Conservation (phyloP, 2,329 filamentous ascomycete genomes). For the Xylariaceae sp. region DNA sequence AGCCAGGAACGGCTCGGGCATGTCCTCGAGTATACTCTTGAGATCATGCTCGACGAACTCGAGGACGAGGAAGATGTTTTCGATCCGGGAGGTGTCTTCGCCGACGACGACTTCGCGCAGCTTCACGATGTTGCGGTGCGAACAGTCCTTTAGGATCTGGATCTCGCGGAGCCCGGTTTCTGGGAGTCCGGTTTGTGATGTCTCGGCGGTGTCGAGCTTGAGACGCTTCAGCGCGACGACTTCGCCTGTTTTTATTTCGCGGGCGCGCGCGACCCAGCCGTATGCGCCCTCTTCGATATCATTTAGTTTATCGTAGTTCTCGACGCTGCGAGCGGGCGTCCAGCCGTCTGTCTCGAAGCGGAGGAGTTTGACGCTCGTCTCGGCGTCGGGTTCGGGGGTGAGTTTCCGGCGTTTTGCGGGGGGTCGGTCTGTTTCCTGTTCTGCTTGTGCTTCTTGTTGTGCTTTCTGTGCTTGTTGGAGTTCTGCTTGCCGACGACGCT, state of each 20-base stretch:
- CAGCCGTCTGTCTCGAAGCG: slow-evolving; percentile 66
- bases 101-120: slow-evolving; percentile 82
- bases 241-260: slow-evolving; percentile 64
- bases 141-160: slow-evolving; percentile 75
- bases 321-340: slow-evolving; percentile 68
- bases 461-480: slow-evolving; percentile 22
- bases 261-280: slow-evolving; percentile 85
- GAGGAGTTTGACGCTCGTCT: slow-evolving; percentile 51
- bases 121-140: slow-evolving; percentile 75
- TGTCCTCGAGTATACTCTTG: slow-evolving; percentile 85
- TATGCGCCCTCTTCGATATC: slow-evolving; percentile 98
- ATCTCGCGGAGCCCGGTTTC: slow-evolving; percentile 93
- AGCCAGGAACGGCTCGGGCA: slow-evolving; percentile 87
- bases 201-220: slow-evolving; percentile 50
- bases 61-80: slow-evolving; percentile 86
- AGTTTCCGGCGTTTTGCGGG: slow-evolving; percentile 60
- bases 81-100: slow-evolving; percentile 35
- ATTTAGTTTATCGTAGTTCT: slow-evolving; percentile 88
- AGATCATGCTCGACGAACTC: slow-evolving; percentile 97
- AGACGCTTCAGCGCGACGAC: slow-evolving; percentile 90
- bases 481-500: slow-evolving; percentile 20
- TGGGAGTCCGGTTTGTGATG: slow-evolving; percentile 60
- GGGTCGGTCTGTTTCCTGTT: slow-evolving; percentile 35
- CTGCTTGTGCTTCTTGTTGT: slow-evolving; percentile 24
- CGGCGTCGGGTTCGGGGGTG: slow-evolving; percentile 39